Evolutionary conservation across 768 basidiomycete genomes (phyloP), one percentile per base, ranked within the genome.

Genomic region (Hygrocybe punicea): DNA sequence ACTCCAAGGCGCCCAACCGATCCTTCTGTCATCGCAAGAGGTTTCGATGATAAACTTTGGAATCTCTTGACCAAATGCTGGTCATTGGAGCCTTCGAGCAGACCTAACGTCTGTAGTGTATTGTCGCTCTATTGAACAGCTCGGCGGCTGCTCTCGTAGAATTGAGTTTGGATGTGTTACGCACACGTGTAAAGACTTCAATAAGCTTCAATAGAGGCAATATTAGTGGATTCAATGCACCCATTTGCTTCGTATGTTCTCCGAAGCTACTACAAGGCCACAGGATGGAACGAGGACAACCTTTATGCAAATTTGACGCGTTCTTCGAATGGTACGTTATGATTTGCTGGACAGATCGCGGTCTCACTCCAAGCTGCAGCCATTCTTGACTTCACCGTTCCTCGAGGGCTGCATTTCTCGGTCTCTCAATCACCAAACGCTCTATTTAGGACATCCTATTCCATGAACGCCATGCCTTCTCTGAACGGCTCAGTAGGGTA

Each of bases 281-380:
- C 93, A 33, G 91, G 92, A 60, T 98, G 96, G 96, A 94, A 93
- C 64, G 92, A 96, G 68, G 95, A 98, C 72, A 96, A 96, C 65
- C 78, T 96, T 19, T 98, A 92, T 66, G 84, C 89, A 2, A 92
- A 95, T 62, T 65, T 98, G 44, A 97, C 93, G 1, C 84, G 91
- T 54, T 90, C 93, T 35, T 96, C 94, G 1, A 86, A 82, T 73
- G 90, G 93, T 51, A 39, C 13, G 42, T 34, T 29, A 13, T 71
- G 59, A 9, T 56, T 51, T 36, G 4, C 40, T 19, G 17, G 39
- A n/a, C 57, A 2, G 9, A 51, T 39, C 37, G 56, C 34, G 36
- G 49, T 25, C 39, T 53, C 40, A 40, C 63, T 13, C 57, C 36
- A 55, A 36, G 35, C 29, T 23, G 45, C 69, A 93, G 93, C 93